These are phyloP conservation scores for Clathrus columnatus DNA, from an alignment of 768 basidiomycete genomes.

Conservation along the genomic window DNA sequence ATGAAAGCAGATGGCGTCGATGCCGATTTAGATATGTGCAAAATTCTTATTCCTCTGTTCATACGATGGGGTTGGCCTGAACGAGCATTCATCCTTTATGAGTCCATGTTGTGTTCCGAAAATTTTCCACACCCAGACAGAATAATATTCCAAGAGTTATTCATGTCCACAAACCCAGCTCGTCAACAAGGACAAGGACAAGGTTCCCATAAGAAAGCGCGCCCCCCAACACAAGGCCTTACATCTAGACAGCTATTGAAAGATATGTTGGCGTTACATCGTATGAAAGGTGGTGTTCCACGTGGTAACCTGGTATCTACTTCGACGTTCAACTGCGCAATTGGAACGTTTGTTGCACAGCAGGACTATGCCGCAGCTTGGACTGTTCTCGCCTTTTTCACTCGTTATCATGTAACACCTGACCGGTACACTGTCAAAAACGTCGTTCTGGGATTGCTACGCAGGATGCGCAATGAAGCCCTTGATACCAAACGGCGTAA, in stretches of 20 bases:
- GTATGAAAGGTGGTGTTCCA: background rate
- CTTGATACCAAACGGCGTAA: background rate
- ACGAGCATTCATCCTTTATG: background rate
- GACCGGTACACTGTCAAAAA: background rate
- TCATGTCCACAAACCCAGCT: background rate
- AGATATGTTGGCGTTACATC: conserved; percentile 1
- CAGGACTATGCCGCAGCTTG: conserved; percentile 9
- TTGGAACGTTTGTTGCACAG: background rate
- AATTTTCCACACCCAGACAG: background rate
- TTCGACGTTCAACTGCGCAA: conserved; percentile 5
- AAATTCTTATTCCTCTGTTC: conserved; percentile 2
- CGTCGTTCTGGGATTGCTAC: background rate
- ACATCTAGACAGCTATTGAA: background rate
- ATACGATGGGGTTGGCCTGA: background rate
- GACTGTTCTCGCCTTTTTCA: conserved; percentile 2
- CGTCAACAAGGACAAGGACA: too few species aligned
- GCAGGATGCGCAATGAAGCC: background rate
- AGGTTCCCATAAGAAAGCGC: background rate
- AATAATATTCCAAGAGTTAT: background rate
- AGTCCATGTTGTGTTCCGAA: background rate
- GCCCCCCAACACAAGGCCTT: background rate
- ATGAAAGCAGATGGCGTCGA: background rate
- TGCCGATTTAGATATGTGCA: conserved; percentile 2
- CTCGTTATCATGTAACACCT: conserved; percentile 1
- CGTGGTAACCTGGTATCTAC: background rate